Evolutionary conservation across 345 rosid genomes (phyloP).

Genomic region (Sonneratia alba): DNA sequence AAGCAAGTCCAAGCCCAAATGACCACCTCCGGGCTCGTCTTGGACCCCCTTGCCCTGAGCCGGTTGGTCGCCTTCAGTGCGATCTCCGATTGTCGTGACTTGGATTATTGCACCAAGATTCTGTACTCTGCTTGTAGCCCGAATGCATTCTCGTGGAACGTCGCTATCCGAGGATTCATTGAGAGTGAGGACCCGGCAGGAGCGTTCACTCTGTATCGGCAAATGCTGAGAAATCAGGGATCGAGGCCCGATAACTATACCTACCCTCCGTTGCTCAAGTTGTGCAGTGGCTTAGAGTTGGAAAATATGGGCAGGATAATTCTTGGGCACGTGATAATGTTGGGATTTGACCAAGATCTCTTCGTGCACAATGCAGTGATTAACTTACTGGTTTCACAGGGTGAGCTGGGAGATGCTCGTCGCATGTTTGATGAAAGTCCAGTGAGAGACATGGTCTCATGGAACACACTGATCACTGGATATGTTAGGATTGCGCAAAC

Average conservation of each 20-base stretch:
- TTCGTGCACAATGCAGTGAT: constrained; percentile 61
- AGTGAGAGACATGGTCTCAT: constrained; percentile 73
- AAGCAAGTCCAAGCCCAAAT: constrained; percentile 72
- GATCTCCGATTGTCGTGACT: constrained; percentile 43
- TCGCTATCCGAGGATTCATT: constrained; percentile 48
- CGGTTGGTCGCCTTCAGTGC: constrained; percentile 59
- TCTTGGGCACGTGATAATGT: constrained; percentile 52
- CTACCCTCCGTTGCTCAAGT: constrained; percentile 58
- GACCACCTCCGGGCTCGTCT: constrained; percentile 36
- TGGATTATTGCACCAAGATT: constrained; percentile 46
- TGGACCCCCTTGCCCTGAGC: constrained; percentile 52
- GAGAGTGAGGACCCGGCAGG: constrained; percentile 36
- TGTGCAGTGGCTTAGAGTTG: constrained; percentile 37
- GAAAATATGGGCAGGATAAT: constrained; percentile 34
- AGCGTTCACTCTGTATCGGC: constrained; percentile 38
- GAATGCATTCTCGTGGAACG: constrained; percentile 65
- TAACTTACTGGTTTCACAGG: constrained; percentile 43
- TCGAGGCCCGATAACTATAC: constrained; percentile 63
- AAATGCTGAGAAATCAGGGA: constrained; percentile 48
- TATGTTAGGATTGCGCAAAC: constrained; percentile 45
- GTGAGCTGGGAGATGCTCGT: constrained; percentile 47
- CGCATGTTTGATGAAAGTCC: constrained; percentile 68
- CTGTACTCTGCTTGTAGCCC: constrained; percentile 29
- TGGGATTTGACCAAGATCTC: constrained; percentile 50
- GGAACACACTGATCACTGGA: constrained; percentile 84